Base-by-base conservation (phyloP, 1,284 basidiomycete species). In the Chalciporus sp. region DNA sequence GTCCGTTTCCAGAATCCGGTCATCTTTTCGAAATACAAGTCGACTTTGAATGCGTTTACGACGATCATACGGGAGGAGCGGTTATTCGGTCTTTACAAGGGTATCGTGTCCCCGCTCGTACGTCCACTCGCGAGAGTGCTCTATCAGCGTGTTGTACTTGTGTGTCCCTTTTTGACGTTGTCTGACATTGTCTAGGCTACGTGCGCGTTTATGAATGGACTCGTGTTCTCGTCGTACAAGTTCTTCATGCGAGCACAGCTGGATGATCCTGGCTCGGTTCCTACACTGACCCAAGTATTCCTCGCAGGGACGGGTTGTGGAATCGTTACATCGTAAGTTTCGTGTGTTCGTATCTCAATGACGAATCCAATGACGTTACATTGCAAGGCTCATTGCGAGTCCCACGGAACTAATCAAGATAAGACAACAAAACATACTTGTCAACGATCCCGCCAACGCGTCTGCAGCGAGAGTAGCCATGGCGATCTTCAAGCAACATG, bases 321-420 rank as follows among this genome's bases (percentile, higher is more conserved):
- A 2, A 74, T 93, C 10, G 74, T 90, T 10, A 84, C 83, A 9
- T 85, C 92, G 90, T 92, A 68, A 65, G 88, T 23, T 23, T 23
- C 23, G 23, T 23, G 23, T 23, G 23, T 6, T 2, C 23, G 23
- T 23, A 23, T 23, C 23, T 23, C 23, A 23, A 23, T 23, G 23
- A 23, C 23, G 23, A 23, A 3, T 23, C 14, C 7, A 39, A 14
- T 41, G 47, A 55, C 20, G 19, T 48, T 51, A 44, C 33, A 29
- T 19, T 11, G 42, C 7, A 11, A 37, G 91, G 7, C 62, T 91
- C 9, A 73, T 95, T 42, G 90, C 90, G 2, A 87, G 89, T 2
- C 92, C 92, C 0, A 89, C 85, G 12, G 93, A 95, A 63, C 78
- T 94, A 1, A 78, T 95, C 73, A 95, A 95, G 78, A 92, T 94